These are phyloP conservation scores for Arthrobotrys sphaeroides DNA, from an alignment of 2,329 filamentous ascomycete genomes.

Conservation along the genomic window DNA sequence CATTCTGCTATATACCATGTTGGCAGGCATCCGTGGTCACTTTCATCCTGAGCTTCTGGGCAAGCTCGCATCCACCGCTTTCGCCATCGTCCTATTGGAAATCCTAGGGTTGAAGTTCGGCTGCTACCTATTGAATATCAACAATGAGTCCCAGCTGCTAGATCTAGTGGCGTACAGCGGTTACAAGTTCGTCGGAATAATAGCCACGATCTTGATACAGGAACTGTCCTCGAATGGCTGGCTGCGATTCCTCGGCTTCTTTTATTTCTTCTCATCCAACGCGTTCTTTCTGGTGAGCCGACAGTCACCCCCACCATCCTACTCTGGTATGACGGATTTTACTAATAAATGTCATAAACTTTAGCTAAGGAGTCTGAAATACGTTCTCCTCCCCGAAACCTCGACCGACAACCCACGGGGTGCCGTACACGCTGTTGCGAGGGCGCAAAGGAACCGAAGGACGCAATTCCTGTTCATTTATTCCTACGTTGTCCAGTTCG, in stretches of 20 bases:
- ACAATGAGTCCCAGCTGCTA: constrained; percentile 89
- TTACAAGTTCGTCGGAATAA: constrained; percentile 98
- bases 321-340: constrained; percentile 42
- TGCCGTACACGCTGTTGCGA: constrained; percentile 75
- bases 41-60: constrained; percentile 95
- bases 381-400: constrained; percentile 90
- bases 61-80: constrained; percentile 83
- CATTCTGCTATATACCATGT: constrained; percentile 88
- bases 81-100: constrained; percentile 84
- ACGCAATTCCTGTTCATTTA: constrained; percentile 95
- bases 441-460: constrained; percentile 83
- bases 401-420: constrained; percentile 72
- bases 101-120: constrained; percentile 90
- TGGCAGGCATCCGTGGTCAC: constrained; percentile 86
- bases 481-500: constrained; percentile 89
- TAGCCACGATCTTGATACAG: constrained; percentile 76
- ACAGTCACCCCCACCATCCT: neutral
- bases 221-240: constrained; percentile 69
- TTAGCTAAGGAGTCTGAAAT: constrained; percentile 91
- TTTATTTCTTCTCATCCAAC: constrained; percentile 92
- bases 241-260: constrained; percentile 85
- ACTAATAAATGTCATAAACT: constrained; percentile 10
- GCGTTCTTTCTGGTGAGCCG: constrained; percentile 86
- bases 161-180: constrained; percentile 96
- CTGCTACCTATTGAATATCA: constrained; percentile 92